phyloP scores from a whole-genome alignment of 2,329 filamentous ascomycete species.

The Penicillium sp. region DNA sequence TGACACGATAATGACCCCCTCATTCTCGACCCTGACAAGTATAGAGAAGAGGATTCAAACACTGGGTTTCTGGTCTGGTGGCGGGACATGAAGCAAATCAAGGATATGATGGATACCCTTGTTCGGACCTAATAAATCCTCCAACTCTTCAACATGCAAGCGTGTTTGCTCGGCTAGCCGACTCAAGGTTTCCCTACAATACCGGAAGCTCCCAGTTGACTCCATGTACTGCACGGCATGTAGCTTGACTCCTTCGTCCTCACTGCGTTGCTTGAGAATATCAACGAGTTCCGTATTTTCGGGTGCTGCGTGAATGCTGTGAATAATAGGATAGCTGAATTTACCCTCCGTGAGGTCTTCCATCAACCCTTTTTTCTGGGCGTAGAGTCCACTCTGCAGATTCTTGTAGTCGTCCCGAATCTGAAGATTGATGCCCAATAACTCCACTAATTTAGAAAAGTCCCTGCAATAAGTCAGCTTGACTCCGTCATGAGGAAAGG shows the following conservation, averaged over 20 bases:
- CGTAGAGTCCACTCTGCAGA: neutral
- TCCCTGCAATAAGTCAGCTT: neutral
- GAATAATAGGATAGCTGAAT: neutral
- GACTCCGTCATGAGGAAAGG: neutral
- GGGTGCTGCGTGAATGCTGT: constrained; percentile 4
- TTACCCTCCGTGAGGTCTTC: neutral
- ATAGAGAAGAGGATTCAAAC: neutral
- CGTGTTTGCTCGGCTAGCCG: neutral
- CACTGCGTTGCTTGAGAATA: constrained; percentile 5
- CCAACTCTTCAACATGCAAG: neutral
- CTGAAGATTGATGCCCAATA: neutral
- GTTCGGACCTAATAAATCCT: neutral
- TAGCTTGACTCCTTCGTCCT: constrained; percentile 5
- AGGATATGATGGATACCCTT: neutral
- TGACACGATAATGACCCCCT: neutral
- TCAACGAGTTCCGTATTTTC: neutral
- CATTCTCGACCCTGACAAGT: neutral
- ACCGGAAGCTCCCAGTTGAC: constrained; percentile 5
- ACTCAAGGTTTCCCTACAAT: neutral
- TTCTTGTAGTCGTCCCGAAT: neutral
- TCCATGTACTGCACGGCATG: constrained; percentile 4
- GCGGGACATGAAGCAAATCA: neutral
- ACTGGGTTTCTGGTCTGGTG: neutral
- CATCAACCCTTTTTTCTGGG: neutral
- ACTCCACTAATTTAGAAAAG: neutral